These are phyloP conservation scores for Rhodotorula sp. DNA, from an alignment of 1,284 basidiomycete genomes.

Conservation along the genomic window DNA sequence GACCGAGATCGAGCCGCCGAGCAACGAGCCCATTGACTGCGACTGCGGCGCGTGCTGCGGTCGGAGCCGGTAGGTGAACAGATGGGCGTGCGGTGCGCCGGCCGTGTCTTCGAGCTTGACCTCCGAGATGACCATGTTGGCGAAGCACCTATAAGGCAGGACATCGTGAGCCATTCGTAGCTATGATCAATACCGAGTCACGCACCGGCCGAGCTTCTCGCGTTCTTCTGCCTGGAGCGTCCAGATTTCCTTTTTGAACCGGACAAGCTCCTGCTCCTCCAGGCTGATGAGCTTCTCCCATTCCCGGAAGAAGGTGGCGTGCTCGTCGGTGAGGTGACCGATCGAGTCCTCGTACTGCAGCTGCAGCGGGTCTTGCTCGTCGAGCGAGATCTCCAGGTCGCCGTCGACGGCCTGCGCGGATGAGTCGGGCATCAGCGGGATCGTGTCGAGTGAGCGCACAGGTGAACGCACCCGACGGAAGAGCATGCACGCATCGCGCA, in stretches of 20 bases:
- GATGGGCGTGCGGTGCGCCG: conserved; percentile 51
- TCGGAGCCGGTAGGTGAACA: conserved; percentile 65
- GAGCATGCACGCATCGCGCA: conserved; percentile 85
- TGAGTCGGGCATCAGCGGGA: background rate
- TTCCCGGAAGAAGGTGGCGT: conserved; percentile 77
- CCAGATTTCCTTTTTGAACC: conserved; percentile 90
- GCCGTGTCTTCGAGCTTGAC: conserved; percentile 31
- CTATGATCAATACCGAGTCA: background rate
- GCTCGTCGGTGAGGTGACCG: conserved; percentile 68
- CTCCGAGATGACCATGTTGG: conserved; percentile 67
- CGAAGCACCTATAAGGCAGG: conserved; percentile 59
- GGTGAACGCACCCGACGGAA: conserved; percentile 71
- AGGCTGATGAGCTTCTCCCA: conserved; percentile 87
- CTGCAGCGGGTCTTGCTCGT: conserved; percentile 65
- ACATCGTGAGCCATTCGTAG: background rate
- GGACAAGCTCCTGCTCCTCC: conserved; percentile 82
- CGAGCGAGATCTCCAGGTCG: conserved; percentile 48
- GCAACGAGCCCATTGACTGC: conserved; percentile 55
- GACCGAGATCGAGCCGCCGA: conserved; percentile 73
- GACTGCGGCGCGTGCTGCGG: background rate
- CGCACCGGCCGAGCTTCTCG: conserved; percentile 70
- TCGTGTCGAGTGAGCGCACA: background rate
- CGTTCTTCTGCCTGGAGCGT: conserved; percentile 79
- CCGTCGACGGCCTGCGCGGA: conserved; percentile 68
- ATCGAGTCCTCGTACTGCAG: conserved; percentile 77